Evolutionary conservation across 1,139 yeast genomes (phyloP), one percentile per base, ranked within the genome.

Genomic region (Nematodospora anomalae): DNA sequence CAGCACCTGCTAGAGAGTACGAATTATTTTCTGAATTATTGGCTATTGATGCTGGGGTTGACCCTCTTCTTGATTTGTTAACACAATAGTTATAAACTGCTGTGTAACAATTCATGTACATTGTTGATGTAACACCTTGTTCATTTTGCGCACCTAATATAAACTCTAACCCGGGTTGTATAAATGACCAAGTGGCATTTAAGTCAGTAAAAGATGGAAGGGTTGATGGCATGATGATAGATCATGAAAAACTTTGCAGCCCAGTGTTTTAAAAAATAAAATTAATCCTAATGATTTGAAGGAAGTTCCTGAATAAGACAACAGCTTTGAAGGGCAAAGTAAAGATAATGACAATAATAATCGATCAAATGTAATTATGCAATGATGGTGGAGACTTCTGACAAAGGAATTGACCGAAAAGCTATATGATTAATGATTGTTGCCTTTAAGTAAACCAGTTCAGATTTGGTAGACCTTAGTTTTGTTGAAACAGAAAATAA

Each of bases 41-140:
- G 6, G 49, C 44, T 15, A 43, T 40, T 3, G 50, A 40, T 6
- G 49, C 38, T 12, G 44, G 44, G 4, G 47, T 36, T 8, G 53
- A 37, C 3, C 53, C 52, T 29, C 42, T 41, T 50, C 85, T 73
- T 22, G 92, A 81, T 49, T 84, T 84, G 49, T 87, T 83, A 35
- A 87, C 92, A 67, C 98, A 92, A 58, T 87, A 92, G 64, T 90
- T 90, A 67, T 90, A 94, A 47, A 92, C 85, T 3, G 96, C 95
- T 1, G 95, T 86, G 58, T 83, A 83, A 41, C 76, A 70, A 51
- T 71, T 66, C 82, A 84, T 83, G 55, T 83, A 84, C 82, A 83
- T 83, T 44, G 74, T 71, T 14, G 89, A 78, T 12, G 83, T 80
- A 30, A 83, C 75, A 4, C 85, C 83, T 42, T 80, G 79, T 50